Evolutionary conservation across 176 grass and related monocot species (phyloP).

Genomic region (Aechmea fasciata): DNA sequence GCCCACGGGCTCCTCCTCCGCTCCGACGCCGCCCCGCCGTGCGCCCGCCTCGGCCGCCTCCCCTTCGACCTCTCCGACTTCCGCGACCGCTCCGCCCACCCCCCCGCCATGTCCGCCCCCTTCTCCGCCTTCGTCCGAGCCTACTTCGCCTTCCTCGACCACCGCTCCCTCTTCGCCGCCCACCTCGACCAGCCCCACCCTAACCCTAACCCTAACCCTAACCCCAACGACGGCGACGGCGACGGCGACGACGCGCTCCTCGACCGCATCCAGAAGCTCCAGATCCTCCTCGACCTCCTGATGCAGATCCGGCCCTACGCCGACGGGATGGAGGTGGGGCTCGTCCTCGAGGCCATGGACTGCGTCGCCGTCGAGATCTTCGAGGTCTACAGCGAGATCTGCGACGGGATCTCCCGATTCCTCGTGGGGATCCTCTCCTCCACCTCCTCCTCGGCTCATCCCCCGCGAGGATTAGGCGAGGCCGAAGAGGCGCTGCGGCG

Average conservation of each 20-base stretch:
- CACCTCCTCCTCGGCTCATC: not conserved
- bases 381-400: conserved; percentile 82
- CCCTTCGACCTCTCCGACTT: conserved; percentile 93
- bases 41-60: conserved; percentile 43
- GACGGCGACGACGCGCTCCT: conserved; percentile 20
- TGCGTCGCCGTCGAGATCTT: conserved; percentile 85
- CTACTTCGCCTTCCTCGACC: conserved; percentile 89
- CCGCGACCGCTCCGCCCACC: conserved; percentile 40
- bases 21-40: conserved; percentile 29
- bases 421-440: conserved; percentile 47
- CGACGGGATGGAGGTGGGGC: conserved; percentile 57
- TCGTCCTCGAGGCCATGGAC: conserved; percentile 80
- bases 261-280: conserved; percentile 37
- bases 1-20: conserved; percentile 73
- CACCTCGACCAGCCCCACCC: not conserved
- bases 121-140: conserved; percentile 70
- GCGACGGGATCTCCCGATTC: conserved; percentile 67
- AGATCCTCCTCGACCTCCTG: conserved; percentile 66
- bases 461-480: not conserved
- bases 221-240: not conserved
- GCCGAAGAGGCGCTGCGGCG: not conserved
- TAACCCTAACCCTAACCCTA: too few relatives aligned
- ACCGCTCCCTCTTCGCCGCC: conserved; percentile 49
- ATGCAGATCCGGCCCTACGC: conserved; percentile 75
- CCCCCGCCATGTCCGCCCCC: conserved; percentile 24